Evolutionary conservation across 176 grass and related monocot genomes (phyloP).

Genomic region (Oryza rufipogon): DNA sequence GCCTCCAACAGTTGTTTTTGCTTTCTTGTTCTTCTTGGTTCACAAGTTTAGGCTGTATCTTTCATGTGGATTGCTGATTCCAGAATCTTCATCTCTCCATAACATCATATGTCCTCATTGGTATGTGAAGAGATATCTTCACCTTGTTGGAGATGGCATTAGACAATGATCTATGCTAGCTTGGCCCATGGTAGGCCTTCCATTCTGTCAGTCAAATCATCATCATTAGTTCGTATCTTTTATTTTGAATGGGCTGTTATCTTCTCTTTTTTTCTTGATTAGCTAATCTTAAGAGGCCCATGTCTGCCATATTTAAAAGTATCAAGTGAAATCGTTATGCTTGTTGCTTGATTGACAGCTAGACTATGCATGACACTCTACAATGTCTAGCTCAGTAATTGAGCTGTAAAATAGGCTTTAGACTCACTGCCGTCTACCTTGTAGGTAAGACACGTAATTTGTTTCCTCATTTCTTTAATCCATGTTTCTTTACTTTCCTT

Average conservation of each 20-base stretch:
- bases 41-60: neutral
- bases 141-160: neutral
- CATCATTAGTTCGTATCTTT: constrained; percentile 33
- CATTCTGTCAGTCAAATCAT: constrained; percentile 20
- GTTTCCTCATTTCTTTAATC: constrained; percentile 27
- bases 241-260: neutral
- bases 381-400: neutral
- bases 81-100: neutral
- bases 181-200: constrained; percentile 1
- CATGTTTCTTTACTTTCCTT: neutral
- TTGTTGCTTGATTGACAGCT: neutral
- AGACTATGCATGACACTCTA: neutral
- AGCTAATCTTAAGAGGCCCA: neutral
- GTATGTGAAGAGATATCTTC: neutral
- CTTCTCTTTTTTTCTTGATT: neutral
- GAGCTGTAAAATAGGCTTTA: constrained; percentile 1
- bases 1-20: neutral
- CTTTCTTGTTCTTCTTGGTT: neutral
- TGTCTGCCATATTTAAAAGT: neutral
- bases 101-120: neutral
- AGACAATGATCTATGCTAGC: constrained; percentile 26
- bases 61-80: neutral
- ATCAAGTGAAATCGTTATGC: constrained; percentile 8
- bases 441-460: neutral
- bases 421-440: constrained; percentile 27